These are phyloP conservation scores for Phlebopus sp. DNA, from an alignment of 1,284 basidiomycete genomes.

Conservation along the genomic window DNA sequence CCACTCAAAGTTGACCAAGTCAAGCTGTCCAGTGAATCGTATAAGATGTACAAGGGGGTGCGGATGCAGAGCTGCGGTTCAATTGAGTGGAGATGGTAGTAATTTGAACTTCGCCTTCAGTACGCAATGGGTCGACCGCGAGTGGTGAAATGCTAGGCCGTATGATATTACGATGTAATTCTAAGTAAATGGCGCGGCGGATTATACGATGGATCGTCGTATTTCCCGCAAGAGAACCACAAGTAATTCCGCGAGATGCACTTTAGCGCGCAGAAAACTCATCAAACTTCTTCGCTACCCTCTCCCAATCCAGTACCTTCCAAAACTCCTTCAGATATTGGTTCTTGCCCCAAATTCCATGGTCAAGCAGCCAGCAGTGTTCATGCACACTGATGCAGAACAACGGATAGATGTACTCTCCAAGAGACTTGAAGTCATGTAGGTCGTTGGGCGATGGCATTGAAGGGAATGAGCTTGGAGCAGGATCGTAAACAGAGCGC, in stretches of 20 bases:
- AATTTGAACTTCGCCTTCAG: neutral
- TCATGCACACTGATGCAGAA: constrained; percentile 88
- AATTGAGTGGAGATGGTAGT: constrained; percentile 73
- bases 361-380: constrained; percentile 90
- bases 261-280: constrained; percentile 11
- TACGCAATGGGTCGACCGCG: neutral
- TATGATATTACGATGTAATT: constrained; percentile 13
- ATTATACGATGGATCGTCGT: constrained; percentile 18
- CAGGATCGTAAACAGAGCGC: constrained; percentile 28
- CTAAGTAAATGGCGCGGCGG: constrained; percentile 19
- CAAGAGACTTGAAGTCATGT: constrained; percentile 31
- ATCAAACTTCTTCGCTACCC: constrained; percentile 45
- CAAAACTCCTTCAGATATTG: constrained; percentile 90
- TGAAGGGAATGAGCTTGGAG: neutral
- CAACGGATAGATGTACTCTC: constrained; percentile 69
- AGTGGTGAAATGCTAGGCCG: neutral
- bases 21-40: constrained; percentile 74
- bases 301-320: constrained; percentile 84
- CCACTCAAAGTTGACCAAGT: constrained; percentile 83
- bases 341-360: constrained; percentile 94
- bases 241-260: constrained; percentile 12
- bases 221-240: constrained; percentile 3
- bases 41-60: constrained; percentile 85
- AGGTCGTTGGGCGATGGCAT: constrained; percentile 22
- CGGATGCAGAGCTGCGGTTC: constrained; percentile 59